Evolutionary conservation across 164 flowering plant genomes (phyloP).

Genomic region (Vitis amurensis): DNA sequence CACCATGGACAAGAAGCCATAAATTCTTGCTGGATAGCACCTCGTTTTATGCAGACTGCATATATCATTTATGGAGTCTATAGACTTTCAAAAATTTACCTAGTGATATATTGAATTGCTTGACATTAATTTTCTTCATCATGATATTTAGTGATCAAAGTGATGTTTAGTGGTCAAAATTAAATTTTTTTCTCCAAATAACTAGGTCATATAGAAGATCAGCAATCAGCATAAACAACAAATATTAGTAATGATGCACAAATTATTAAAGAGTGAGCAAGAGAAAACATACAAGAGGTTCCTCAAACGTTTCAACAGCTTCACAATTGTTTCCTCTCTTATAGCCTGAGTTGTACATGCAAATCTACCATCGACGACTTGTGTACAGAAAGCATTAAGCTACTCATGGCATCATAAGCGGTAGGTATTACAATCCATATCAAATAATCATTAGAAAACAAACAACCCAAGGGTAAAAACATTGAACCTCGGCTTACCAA

Average conservation of each 20-base stretch:
- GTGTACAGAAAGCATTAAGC: conserved; percentile 85
- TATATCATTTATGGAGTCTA: too few relatives aligned
- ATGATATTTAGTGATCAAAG: neutral
- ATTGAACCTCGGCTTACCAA: conserved; percentile 44
- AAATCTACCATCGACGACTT: conserved; percentile 51
- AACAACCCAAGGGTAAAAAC: neutral
- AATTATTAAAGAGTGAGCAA: neutral
- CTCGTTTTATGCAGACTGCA: too few relatives aligned
- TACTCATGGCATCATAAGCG: conserved; percentile 22
- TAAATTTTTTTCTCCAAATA: too few relatives aligned
- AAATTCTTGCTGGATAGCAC: too few relatives aligned
- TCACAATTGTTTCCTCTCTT: conserved; percentile 54
- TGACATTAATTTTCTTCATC: too few relatives aligned
- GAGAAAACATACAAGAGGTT: conserved; percentile 66
- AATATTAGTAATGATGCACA: neutral
- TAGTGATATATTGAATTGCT: too few relatives aligned
- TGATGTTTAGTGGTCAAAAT: neutral
- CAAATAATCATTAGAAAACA: neutral
- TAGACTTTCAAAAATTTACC: too few relatives aligned
- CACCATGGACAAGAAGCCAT: too few relatives aligned
- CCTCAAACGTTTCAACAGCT: conserved; percentile 76
- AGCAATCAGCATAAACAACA: too few relatives aligned
- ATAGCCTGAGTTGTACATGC: conserved; percentile 57
- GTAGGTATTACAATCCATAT: neutral
- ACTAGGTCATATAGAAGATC: too few relatives aligned